Evolutionary conservation across 2,329 filamentous ascomycete genomes (phyloP).

Genomic region (Colletotrichum tropicicola): DNA sequence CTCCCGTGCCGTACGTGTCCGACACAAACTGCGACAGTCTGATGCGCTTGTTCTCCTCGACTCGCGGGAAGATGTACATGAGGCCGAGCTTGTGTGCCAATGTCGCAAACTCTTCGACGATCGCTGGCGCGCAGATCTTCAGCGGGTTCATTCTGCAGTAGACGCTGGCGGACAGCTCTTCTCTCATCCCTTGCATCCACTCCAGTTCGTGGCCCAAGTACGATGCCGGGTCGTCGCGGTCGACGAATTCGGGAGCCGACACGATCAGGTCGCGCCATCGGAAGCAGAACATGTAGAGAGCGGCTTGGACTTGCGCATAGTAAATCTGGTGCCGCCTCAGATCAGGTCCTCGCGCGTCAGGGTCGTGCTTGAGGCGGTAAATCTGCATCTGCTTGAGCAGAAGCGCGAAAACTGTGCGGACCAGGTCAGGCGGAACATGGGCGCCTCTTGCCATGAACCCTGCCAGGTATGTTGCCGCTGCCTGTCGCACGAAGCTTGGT

Average conservation of each 20-base stretch:
- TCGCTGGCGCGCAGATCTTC: conserved; percentile 90
- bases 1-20: conserved; percentile 63
- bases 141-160: conserved; percentile 92
- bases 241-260: conserved; percentile 66
- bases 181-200: conserved; percentile 80
- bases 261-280: conserved; percentile 90
- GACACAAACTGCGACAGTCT: conserved; percentile 77
- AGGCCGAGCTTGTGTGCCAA: conserved; percentile 87
- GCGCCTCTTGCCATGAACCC: conserved; percentile 94
- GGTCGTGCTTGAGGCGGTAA: conserved; percentile 77
- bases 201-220: conserved; percentile 76
- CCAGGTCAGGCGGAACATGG: conserved; percentile 77
- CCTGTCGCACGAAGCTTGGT: conserved; percentile 70
- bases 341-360: conserved; percentile 83
- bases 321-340: conserved; percentile 84
- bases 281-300: conserved; percentile 97
- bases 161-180: conserved; percentile 79
- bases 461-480: conserved; percentile 89
- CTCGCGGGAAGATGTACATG: conserved; percentile 86
- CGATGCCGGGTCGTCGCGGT: conserved; percentile 67
- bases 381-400: conserved; percentile 81
- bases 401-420: conserved; percentile 84
- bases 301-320: conserved; percentile 87
- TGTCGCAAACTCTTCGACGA: conserved; percentile 91
- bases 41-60: conserved; percentile 93